These are phyloP conservation scores for Metschnikowia reukaufii DNA, from an alignment of 805 yeast genomes.

Conservation along the genomic window DNA sequence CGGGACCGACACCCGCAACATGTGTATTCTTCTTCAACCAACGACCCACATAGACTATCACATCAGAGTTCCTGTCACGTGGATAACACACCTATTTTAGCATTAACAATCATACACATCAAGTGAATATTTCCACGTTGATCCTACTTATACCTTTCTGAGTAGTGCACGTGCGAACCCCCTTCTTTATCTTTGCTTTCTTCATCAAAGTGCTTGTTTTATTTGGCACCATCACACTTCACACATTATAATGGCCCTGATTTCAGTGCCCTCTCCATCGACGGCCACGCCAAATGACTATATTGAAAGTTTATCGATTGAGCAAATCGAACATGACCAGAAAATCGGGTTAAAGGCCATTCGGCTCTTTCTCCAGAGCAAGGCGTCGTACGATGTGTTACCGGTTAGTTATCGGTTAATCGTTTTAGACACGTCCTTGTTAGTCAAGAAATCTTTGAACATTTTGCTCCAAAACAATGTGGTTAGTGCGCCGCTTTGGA, in stretches of 20 bases:
- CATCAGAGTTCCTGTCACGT: too few relatives aligned
- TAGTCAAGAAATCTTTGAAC: constrained; percentile 87
- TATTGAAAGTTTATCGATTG: constrained; percentile 39
- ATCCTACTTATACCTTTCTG: too few relatives aligned
- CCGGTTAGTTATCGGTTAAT: constrained; percentile 93
- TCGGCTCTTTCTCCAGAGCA: constrained; percentile 77
- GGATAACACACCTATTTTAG: too few relatives aligned
- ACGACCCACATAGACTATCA: too few relatives aligned
- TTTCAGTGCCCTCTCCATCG: constrained; percentile 21
- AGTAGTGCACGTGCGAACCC: too few relatives aligned
- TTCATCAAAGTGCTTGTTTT: too few relatives aligned
- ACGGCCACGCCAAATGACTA: constrained; percentile 44
- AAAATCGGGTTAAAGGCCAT: constrained; percentile 78
- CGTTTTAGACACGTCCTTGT: constrained; percentile 86
- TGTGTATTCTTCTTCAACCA: too few relatives aligned
- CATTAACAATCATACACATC: too few relatives aligned
- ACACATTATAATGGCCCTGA: constrained; percentile 21
- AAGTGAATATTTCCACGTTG: too few relatives aligned
- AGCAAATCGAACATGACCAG: constrained; percentile 59
- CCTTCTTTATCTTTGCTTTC: too few relatives aligned
- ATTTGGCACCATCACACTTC: too few relatives aligned
- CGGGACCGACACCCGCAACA: too few relatives aligned
- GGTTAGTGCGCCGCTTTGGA: constrained; percentile 97
- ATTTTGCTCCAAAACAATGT: constrained; percentile 89
- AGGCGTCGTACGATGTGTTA: constrained; percentile 93